Evolutionary conservation across 805 yeast genomes (phyloP), one percentile per base, ranked within the genome.

Genomic region (Metschnikowia lochheadii): DNA sequence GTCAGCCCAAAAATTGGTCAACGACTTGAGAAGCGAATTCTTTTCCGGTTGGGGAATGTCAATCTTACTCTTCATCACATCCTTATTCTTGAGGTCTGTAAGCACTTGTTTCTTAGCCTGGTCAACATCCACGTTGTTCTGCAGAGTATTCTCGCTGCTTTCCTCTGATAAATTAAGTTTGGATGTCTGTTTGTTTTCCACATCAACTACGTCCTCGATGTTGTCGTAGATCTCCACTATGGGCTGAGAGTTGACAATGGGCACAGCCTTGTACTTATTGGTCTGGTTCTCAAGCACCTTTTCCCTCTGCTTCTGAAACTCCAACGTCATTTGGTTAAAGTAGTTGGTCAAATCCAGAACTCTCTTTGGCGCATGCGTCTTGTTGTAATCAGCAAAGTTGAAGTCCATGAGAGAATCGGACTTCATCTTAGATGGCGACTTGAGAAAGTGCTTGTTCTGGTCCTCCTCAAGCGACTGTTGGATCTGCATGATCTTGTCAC

Each of bases 1-100:
- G 68, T 94, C 98, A 1, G 97, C 97, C 98, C 98, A 94, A 67
- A 94, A 94, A 59, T 84, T 89, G 0, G 96, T 81, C 49, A 95
- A 72, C 0, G 96, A 83, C 59, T 87, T 89, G 71, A 94, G 79
- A 34, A 94, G 67, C 0, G 97, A 85, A 20, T 84, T 80, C 56
- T 82, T 81, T 61, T 91, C 97, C 5, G 76, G 76, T 45, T 70
- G 76, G 0, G 75, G 72, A 35, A 72, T 59, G 11, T 69, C 72
- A 10, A 63, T 41, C 29, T 56, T 57, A 26, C 49, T 33, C 48
- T 52, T 45, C 15, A 17, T 6, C 6, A 33, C 17, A 8, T 52
- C 55, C 21, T 46, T 46, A 34, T 15, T 26, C 14, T 35, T 44
- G 26, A 7, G 15, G 14, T 37, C 40, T 2, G 15, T 15, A 13